Conservation (phyloP, 306 rosid species). For the Glycyrrhiza uralensis region DNA sequence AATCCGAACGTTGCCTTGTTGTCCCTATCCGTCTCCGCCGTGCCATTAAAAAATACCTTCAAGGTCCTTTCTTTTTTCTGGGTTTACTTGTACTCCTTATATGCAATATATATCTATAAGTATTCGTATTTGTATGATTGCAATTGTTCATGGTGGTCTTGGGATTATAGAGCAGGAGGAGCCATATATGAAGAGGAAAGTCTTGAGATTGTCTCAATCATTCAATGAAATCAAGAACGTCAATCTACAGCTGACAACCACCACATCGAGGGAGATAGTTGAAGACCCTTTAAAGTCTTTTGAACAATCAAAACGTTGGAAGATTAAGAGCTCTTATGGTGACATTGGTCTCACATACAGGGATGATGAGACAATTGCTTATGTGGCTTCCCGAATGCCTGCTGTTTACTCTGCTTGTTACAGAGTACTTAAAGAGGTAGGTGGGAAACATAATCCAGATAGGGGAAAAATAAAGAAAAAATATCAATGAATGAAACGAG, state of each 20-base stretch:
- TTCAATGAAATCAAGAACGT: slow-evolving; percentile 68
- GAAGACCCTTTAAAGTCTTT: slow-evolving; percentile 76
- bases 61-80: slow-evolving; percentile 42
- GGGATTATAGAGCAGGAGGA: slow-evolving; percentile 72
- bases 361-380: slow-evolving; percentile 79
- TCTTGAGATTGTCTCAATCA: slow-evolving; percentile 67
- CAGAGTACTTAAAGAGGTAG: slow-evolving; percentile 88
- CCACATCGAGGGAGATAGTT: slow-evolving; percentile 64
- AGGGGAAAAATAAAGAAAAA: not conserved
- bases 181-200: slow-evolving; percentile 83
- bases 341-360: slow-evolving; percentile 74
- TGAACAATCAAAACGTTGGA: slow-evolving; percentile 84
- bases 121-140: not conserved
- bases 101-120: not conserved
- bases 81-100: not conserved
- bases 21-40: slow-evolving; percentile 85
- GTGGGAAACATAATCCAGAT: not conserved
- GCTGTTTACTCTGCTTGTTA: slow-evolving; percentile 92
- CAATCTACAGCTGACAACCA: slow-evolving; percentile 52
- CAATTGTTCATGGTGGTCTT: slow-evolving; percentile 23
- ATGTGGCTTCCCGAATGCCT: slow-evolving; percentile 93
- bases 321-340: slow-evolving; percentile 83
- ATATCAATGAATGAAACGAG: not conserved
- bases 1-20: slow-evolving; percentile 65
- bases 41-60: slow-evolving; percentile 78